Conservation (phyloP, 2,329 filamentous ascomycete species). For the Ploettnerulaceae sp. region DNA sequence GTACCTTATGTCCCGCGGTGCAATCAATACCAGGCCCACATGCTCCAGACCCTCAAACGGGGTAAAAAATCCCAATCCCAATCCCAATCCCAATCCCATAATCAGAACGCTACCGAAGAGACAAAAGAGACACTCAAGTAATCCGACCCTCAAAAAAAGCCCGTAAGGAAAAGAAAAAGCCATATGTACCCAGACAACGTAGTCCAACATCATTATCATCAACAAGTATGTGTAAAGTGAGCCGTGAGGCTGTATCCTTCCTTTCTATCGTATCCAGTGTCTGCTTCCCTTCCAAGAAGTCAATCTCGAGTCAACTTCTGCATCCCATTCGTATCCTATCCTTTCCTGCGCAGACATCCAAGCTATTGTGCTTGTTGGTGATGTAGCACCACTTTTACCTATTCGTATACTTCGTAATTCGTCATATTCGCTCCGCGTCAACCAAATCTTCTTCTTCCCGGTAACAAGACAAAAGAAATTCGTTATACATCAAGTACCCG, state of each 20-base stretch:
- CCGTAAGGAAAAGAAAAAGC: not conserved
- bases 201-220: slow-evolving; percentile 17
- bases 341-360: not conserved
- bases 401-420: slow-evolving; percentile 12
- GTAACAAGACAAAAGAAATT: slow-evolving; percentile 12
- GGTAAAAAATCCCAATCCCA: no score
- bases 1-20: slow-evolving; percentile 4
- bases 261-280: slow-evolving; percentile 4
- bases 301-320: not conserved
- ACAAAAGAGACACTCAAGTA: slow-evolving; percentile 1
- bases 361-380: not conserved
- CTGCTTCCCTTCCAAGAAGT: not conserved
- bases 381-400: not conserved
- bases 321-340: not conserved
- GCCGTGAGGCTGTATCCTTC: slow-evolving; percentile 11
- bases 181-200: slow-evolving; percentile 10
- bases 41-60: no score
- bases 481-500: slow-evolving; percentile 5
- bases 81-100: no score
- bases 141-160: not conserved
- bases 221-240: slow-evolving; percentile 7
- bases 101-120: slow-evolving; percentile 11
- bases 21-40: not conserved
- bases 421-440: not conserved
- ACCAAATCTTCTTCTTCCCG: not conserved